Evolutionary conservation across 2,329 filamentous ascomycete species (phyloP).

Genomic region (Pezizomycotina sp.): DNA sequence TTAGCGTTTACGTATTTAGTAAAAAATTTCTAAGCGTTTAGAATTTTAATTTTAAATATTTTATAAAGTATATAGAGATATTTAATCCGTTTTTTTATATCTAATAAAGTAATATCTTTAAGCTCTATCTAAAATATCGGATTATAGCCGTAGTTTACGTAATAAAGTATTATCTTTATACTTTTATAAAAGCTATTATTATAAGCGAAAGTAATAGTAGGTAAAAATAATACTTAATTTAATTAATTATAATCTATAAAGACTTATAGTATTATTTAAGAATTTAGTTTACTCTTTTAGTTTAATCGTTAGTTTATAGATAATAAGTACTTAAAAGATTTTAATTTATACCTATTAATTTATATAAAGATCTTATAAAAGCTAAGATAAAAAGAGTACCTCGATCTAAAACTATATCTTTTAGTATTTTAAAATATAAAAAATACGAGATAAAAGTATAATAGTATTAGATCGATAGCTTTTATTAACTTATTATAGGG

Average conservation of each 20-base stretch:
- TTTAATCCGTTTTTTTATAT: not conserved
- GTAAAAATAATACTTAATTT: constrained; percentile 22
- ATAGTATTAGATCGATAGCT: constrained; percentile 6
- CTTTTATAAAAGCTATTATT: constrained; percentile 20
- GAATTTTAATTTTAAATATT: not conserved
- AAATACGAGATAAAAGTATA: constrained; percentile 17
- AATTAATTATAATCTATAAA: constrained; percentile 22
- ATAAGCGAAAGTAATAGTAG: constrained; percentile 21
- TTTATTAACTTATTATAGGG: constrained; percentile 4
- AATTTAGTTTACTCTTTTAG: constrained; percentile 23
- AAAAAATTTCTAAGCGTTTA: not conserved
- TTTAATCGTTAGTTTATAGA: constrained; percentile 25
- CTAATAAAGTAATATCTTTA: not conserved
- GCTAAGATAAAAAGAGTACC: constrained; percentile 19
- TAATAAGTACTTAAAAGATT: constrained; percentile 25
- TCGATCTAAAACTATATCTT: constrained; percentile 15
- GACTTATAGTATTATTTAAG: constrained; percentile 23
- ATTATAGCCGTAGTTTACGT: constrained; percentile 15
- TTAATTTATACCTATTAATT: constrained; percentile 18
- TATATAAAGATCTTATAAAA: constrained; percentile 19
- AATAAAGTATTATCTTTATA: constrained; percentile 22
- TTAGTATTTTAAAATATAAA: constrained; percentile 10
- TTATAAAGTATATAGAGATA: not conserved
- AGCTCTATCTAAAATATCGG: not conserved
- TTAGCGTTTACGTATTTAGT: constrained; percentile 3